Evolutionary conservation across 805 yeast genomes (phyloP).

Genomic region (Sungouiozyma intestinalis): DNA sequence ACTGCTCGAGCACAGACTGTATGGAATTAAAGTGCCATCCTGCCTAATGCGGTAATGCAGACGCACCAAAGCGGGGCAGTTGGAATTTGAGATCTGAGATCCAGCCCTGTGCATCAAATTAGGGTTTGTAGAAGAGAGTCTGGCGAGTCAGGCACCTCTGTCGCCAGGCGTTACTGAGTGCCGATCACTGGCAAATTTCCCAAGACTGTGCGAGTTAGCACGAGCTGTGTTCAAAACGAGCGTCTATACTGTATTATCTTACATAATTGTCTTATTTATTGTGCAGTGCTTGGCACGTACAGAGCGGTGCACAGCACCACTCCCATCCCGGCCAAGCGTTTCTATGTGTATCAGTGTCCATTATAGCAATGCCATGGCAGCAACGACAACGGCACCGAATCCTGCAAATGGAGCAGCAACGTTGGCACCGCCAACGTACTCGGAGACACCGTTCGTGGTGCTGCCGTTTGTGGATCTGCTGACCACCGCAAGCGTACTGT

Average conservation of each 20-base stretch:
- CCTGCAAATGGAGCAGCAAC: slow-evolving; percentile 6
- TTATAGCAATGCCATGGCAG: slow-evolving; percentile 7
- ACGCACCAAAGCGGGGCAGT: too few species aligned
- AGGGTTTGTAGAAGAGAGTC: too few species aligned
- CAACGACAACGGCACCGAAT: slow-evolving; percentile 8
- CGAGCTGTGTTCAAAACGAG: too few species aligned
- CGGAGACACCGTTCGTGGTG: slow-evolving; percentile 4
- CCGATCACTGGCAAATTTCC: too few species aligned
- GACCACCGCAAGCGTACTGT: slow-evolving; percentile 4
- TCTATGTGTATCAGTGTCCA: neutral
- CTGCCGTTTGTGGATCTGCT: slow-evolving; percentile 4
- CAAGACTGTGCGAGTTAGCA: too few species aligned
- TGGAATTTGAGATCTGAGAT: too few species aligned
- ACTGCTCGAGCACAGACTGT: too few species aligned
- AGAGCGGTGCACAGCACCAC: neutral
- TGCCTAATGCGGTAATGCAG: too few species aligned
- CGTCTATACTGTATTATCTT: neutral
- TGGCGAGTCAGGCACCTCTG: too few species aligned
- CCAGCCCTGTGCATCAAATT: too few species aligned
- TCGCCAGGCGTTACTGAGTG: too few species aligned
- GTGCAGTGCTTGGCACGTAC: neutral
- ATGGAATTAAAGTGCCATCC: too few species aligned
- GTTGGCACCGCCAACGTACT: slow-evolving; percentile 5
- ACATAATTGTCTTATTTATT: neutral
- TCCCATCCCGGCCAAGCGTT: neutral